Conservation (phyloP, 1,284 basidiomycete genomes). For the Bjerkandera adusta region DNA sequence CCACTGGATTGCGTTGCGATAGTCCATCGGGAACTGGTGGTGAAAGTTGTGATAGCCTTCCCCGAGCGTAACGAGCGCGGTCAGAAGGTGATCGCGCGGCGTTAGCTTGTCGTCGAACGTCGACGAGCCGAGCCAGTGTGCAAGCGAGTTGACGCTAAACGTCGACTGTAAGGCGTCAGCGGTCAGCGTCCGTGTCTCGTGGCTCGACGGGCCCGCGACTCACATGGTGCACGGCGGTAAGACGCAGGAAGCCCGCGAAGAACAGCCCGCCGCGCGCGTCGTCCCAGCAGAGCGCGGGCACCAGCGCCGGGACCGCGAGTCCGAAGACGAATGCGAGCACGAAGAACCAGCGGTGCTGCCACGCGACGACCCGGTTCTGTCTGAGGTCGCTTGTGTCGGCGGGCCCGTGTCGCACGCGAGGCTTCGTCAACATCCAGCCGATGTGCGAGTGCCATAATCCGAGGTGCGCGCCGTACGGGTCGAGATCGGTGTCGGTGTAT, state of each 20-base stretch:
- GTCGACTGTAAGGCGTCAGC: constrained; percentile 53
- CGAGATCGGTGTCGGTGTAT: constrained; percentile 87
- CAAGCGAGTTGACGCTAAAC: constrained; percentile 91
- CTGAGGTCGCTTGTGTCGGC: constrained; percentile 80
- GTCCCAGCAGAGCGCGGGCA: constrained; percentile 76
- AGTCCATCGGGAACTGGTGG: constrained; percentile 85
- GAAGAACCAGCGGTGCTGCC: constrained; percentile 79
- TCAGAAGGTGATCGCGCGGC: constrained; percentile 81
- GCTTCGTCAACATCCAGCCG: constrained; percentile 89
- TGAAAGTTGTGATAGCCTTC: constrained; percentile 91
- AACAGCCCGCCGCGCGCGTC: constrained; percentile 78
- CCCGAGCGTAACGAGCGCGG: constrained; percentile 84
- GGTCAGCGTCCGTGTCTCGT: too few species aligned
- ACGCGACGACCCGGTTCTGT: constrained; percentile 71
- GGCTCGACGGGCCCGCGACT: constrained; percentile 32
- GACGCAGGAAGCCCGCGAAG: constrained; percentile 74
- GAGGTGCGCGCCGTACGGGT: constrained; percentile 85
- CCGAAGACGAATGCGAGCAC: constrained; percentile 50
- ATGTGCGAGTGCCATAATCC: constrained; percentile 77
- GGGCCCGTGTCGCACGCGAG: constrained; percentile 71
- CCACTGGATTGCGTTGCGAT: constrained; percentile 69
- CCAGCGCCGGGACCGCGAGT: constrained; percentile 66
- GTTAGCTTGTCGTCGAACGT: constrained; percentile 85
- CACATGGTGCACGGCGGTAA: constrained; percentile 76
- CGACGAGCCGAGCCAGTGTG: constrained; percentile 84